Evolutionary conservation across 129 eudicot species (phyloP).

Genomic region (Artemisia tridentata): DNA sequence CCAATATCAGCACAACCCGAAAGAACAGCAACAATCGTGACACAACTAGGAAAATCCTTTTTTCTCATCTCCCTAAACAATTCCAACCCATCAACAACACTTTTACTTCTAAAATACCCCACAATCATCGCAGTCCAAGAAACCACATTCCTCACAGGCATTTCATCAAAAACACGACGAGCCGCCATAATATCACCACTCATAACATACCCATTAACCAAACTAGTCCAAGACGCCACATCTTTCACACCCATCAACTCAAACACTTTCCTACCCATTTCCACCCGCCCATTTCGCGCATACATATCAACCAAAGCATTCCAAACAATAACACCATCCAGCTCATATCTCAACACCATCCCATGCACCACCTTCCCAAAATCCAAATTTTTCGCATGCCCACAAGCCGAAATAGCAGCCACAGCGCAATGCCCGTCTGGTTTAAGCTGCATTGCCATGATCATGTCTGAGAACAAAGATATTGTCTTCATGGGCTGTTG

Average conservation of each 20-base stretch:
- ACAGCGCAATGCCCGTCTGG: slow-evolving; percentile 58
- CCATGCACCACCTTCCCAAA: slow-evolving; percentile 58
- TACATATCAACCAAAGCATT: slow-evolving; percentile 68
- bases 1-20: slow-evolving; percentile 77
- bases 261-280: slow-evolving; percentile 39
- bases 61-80: slow-evolving; percentile 46
- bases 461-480: slow-evolving; percentile 29
- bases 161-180: slow-evolving; percentile 45
- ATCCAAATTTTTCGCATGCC: slow-evolving; percentile 31
- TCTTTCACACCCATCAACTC: slow-evolving; percentile 39
- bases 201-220: slow-evolving; percentile 49
- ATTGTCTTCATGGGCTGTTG: slow-evolving; percentile 46
- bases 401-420: slow-evolving; percentile 59
- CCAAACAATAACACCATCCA: slow-evolving; percentile 35
- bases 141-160: slow-evolving; percentile 54
- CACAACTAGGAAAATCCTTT: slow-evolving; percentile 28
- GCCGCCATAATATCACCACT: slow-evolving; percentile 50
- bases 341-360: slow-evolving; percentile 47
- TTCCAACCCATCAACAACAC: slow-evolving; percentile 38
- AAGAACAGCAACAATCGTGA: slow-evolving; percentile 45
- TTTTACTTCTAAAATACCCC: slow-evolving; percentile 47
- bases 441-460: slow-evolving; percentile 17
- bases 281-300: slow-evolving; percentile 26
- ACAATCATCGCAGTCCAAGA: slow-evolving; percentile 78
- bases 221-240: slow-evolving; percentile 68